These are phyloP conservation scores for Lithocarpus polystachyus DNA, from an alignment of 306 rosid species.

Conservation along the genomic window DNA sequence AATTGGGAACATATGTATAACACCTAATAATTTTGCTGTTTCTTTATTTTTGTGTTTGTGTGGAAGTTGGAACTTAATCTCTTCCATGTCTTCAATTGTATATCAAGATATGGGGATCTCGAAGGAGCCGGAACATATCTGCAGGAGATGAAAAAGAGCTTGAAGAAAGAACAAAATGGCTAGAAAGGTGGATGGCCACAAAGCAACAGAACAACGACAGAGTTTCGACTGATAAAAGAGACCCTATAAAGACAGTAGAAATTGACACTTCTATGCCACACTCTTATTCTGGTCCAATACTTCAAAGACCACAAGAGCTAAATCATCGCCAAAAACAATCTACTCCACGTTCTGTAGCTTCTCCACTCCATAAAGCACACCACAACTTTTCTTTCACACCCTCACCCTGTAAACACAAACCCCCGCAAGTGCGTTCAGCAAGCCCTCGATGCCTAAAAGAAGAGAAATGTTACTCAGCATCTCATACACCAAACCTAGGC, in stretches of 20 bases:
- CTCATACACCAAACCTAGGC: conserved; percentile 28
- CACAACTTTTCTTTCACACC: conserved; percentile 15
- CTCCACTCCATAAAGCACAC: conserved; percentile 17
- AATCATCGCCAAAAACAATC: conserved; percentile 2
- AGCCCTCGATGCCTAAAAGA: conserved; percentile 31
- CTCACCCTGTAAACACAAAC: conserved; percentile 24
- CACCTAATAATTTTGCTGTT: neutral
- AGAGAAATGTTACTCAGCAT: conserved; percentile 22
- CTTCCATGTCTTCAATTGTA: neutral
- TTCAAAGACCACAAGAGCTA: neutral
- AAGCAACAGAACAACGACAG: conserved; percentile 20
- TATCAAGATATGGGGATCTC: conserved; percentile 29
- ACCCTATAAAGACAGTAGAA: conserved; percentile 27
- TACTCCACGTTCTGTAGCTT: conserved; percentile 4
- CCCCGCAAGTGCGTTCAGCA: conserved; percentile 12
- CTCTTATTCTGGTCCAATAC: neutral
- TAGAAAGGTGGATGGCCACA: conserved; percentile 36
- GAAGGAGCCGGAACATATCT: conserved; percentile 23
- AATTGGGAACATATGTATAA: too few species aligned
- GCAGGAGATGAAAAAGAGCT: conserved; percentile 19
- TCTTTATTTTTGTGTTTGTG: neutral
- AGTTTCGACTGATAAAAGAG: conserved; percentile 16
- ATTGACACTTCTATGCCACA: conserved; percentile 20
- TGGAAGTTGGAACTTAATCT: neutral
- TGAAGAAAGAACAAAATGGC: conserved; percentile 39